These are phyloP conservation scores for Microcos paniculata DNA, from an alignment of 345 rosid genomes.

Conservation along the genomic window DNA sequence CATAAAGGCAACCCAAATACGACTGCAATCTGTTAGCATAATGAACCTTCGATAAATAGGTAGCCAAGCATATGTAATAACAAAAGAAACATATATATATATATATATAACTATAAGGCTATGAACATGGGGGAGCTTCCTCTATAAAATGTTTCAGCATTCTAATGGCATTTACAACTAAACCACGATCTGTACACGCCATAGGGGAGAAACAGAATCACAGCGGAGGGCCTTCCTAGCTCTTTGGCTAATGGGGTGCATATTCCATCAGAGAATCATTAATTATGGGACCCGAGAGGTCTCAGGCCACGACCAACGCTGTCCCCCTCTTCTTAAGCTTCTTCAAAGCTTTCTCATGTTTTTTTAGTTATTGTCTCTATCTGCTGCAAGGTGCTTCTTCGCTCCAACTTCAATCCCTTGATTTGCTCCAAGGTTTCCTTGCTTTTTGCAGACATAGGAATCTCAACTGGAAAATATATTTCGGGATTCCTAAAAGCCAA, in stretches of 20 bases:
- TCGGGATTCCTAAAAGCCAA: slow-evolving; percentile 34
- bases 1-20: no score
- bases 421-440: not conserved
- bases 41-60: no score
- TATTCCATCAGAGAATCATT: not conserved
- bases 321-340: not conserved
- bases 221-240: not conserved
- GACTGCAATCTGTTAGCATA: no score
- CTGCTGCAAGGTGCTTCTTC: not conserved
- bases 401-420: slow-evolving; percentile 1
- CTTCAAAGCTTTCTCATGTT: slow-evolving; percentile 6
- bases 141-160: no score
- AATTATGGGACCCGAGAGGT: not conserved
- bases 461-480: slow-evolving; percentile 41
- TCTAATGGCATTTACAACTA: no score
- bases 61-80: no score
- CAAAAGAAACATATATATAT: no score
- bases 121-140: no score
- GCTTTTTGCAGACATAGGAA: not conserved
- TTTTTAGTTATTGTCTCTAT: not conserved
- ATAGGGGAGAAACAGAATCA: no score
- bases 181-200: no score
- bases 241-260: not conserved
- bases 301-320: not conserved
- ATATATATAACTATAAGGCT: no score